A percentile compares a stretch with the other conserved stretches of the same genome.
phyloP scores from a whole-genome alignment of 2,329 filamentous ascomycete genomes.

The Penicillium sp. region DNA sequence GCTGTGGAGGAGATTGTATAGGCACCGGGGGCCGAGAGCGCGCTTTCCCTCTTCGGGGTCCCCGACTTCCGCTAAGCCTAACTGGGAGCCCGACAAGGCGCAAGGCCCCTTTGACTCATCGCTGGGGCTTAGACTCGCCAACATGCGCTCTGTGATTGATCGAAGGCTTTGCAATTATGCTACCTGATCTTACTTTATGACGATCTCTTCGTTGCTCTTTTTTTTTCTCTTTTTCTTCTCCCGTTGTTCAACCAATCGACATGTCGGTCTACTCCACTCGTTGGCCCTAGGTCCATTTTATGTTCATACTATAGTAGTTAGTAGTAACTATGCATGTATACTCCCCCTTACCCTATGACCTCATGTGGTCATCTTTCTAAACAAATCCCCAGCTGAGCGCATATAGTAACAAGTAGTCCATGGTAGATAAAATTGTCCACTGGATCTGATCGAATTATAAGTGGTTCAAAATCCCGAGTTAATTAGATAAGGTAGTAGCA shows the following conservation, averaged over 20 bases:
- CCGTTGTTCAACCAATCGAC: not conserved
- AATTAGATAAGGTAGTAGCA: no score
- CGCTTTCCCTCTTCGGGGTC: slow-evolving; percentile 30
- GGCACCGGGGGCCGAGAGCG: slow-evolving; percentile 3
- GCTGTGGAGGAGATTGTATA: not conserved
- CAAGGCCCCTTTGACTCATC: not conserved
- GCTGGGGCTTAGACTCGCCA: not conserved
- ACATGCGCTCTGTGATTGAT: not conserved
- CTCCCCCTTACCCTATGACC: no score
- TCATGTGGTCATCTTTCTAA: no score
- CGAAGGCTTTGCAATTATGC: not conserved
- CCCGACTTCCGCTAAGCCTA: slow-evolving; percentile 33
- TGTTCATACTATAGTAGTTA: not conserved
- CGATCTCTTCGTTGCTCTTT: not conserved
- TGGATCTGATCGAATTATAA: no score
- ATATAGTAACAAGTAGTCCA: no score
- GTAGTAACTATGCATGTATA: no score
- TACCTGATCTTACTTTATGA: slow-evolving; percentile 1
- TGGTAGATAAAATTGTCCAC: no score
- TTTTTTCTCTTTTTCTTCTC: not conserved
- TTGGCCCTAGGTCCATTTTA: not conserved
- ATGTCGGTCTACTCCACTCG: not conserved
- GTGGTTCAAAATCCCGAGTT: no score
- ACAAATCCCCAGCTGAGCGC: no score
- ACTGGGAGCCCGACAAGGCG: slow-evolving; percentile 19